Conservation (phyloP, 2,329 filamentous ascomycete genomes). For the Cadophora gregata region DNA sequence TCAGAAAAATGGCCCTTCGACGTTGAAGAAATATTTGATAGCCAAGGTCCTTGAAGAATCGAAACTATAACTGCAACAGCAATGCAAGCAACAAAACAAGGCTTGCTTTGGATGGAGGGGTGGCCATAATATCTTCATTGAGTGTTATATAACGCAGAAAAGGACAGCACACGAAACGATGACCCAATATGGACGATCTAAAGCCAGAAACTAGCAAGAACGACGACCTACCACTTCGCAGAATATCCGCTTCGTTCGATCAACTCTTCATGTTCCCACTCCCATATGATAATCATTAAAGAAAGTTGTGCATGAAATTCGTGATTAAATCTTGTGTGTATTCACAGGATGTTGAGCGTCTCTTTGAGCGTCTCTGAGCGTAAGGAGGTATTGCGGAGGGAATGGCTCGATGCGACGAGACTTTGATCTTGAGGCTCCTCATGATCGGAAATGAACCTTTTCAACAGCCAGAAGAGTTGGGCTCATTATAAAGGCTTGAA, state of each 20-base stretch:
- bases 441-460: background rate
- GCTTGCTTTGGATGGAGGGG: background rate
- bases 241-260: background rate
- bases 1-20: background rate
- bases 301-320: background rate
- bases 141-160: background rate
- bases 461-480: background rate
- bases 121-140: background rate
- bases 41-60: background rate
- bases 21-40: background rate
- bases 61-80: background rate
- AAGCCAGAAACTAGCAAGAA: background rate
- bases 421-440: background rate
- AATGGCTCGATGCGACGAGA: background rate
- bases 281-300: background rate
- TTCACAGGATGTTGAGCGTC: background rate
- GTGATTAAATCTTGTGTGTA: constrained; percentile 1
- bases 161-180: background rate
- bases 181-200: background rate
- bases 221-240: background rate
- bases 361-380: background rate
- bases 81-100: background rate
- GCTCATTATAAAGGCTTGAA: background rate
- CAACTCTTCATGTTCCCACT: background rate
- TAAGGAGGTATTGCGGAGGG: background rate